Evolutionary conservation across 2,329 filamentous ascomycete species (phyloP).

Genomic region (Botrytis cinerea): DNA sequence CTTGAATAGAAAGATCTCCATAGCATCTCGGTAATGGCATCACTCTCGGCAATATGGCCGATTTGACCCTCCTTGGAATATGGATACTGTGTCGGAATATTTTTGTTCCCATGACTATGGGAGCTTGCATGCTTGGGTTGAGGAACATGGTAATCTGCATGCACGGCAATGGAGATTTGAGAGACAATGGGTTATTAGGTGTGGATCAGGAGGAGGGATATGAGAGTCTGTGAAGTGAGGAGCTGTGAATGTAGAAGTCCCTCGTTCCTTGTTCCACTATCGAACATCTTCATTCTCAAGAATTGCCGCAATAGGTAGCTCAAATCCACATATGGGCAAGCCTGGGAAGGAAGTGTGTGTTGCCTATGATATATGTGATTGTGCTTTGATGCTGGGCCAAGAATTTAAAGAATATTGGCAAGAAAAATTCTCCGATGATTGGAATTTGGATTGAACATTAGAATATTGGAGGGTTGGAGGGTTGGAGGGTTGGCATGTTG

Average conservation of each 20-base stretch:
- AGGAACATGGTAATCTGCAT: background rate
- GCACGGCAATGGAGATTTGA: background rate
- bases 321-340: background rate
- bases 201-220: background rate
- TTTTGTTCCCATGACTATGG: constrained; percentile 11
- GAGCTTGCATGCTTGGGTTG: too few species aligned
- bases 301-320: background rate
- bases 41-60: background rate
- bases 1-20: background rate
- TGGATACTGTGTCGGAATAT: constrained; percentile 1
- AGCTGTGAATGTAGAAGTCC: background rate
- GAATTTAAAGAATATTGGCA: background rate
- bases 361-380: background rate
- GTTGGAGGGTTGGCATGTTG: too few species aligned
- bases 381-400: constrained; percentile 2
- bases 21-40: background rate
- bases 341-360: background rate
- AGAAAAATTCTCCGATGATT: background rate
- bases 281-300: background rate
- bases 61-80: background rate
- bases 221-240: background rate
- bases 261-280: background rate
- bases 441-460: background rate
- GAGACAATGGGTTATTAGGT: background rate
- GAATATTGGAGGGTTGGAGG: background rate